Percentiles rank a stretch among this genome's conserved stretches.
These are phyloP conservation scores for Mortierella sp. DNA, from an alignment of 371 early-diverging fungal species.

Conservation along the genomic window DNA sequence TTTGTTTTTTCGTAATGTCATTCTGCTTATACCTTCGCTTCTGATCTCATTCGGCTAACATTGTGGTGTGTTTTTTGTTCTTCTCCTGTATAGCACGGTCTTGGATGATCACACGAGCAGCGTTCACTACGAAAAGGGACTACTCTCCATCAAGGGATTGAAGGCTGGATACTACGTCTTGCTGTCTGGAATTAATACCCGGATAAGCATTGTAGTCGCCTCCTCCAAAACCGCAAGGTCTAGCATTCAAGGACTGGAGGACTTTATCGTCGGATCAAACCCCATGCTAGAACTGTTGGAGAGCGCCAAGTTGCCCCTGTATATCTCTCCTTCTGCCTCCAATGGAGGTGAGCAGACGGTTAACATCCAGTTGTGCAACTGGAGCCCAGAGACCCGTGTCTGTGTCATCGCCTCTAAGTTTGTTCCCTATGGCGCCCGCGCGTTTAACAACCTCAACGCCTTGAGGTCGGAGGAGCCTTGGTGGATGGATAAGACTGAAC, in stretches of 20 bases:
- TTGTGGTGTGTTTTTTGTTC: not conserved
- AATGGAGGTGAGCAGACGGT: not conserved
- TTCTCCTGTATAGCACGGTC: not conserved
- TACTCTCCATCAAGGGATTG: conserved; percentile 34
- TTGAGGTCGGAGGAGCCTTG: conserved; percentile 28
- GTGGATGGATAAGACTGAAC: conserved; percentile 21
- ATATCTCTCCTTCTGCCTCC: conserved; percentile 9
- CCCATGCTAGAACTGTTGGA: conserved; percentile 43
- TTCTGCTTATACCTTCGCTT: not conserved
- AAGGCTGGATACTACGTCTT: conserved; percentile 45
- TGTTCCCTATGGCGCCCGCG: conserved; percentile 17
- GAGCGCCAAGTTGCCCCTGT: conserved; percentile 30
- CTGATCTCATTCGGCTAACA: not conserved
- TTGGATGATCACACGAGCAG: conserved; percentile 38
- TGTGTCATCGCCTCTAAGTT: conserved; percentile 36
- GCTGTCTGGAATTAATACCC: conserved; percentile 17
- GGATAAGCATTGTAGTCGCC: conserved; percentile 17
- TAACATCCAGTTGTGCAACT: conserved; percentile 43
- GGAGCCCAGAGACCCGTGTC: conserved; percentile 41
- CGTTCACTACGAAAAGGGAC: conserved; percentile 25
- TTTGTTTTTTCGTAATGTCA: not conserved
- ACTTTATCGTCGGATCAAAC: conserved; percentile 31
- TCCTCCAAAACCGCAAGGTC: conserved; percentile 15
- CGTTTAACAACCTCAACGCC: conserved; percentile 16
- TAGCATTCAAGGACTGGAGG: conserved; percentile 29